Conservation (phyloP, 2,329 filamentous ascomycete genomes). For the Colletotrichum agaves region DNA sequence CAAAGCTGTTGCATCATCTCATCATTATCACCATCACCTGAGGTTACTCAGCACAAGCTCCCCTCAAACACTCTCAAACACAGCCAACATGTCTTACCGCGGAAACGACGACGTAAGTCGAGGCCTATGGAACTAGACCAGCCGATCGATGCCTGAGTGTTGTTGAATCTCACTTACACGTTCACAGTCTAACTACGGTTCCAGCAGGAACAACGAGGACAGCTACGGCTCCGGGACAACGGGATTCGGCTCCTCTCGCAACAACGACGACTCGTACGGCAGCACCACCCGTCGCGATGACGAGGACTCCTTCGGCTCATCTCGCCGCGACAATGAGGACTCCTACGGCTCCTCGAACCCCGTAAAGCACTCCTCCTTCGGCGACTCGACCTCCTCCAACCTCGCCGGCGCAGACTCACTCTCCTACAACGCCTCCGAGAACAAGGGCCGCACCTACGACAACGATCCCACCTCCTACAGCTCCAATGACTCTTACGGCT, state of each 20-base stretch:
- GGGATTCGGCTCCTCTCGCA: constrained; percentile 22
- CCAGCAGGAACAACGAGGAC: constrained; percentile 40
- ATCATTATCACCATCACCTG: not conserved
- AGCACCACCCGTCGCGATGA: not conserved
- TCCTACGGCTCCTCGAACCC: constrained; percentile 35
- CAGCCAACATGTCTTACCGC: constrained; percentile 58
- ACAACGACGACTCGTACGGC: constrained; percentile 37
- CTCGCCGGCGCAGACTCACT: constrained; percentile 38
- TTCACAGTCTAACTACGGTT: constrained; percentile 9
- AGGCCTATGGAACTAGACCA: not conserved
- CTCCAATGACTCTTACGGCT: constrained; percentile 36
- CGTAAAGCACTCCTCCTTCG: constrained; percentile 16
- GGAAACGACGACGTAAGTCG: constrained; percentile 52
- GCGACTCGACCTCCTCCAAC: constrained; percentile 32
- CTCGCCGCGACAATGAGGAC: constrained; percentile 38
- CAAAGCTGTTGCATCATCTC: constrained; percentile 1
- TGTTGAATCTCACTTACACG: constrained; percentile 6
- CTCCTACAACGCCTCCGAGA: constrained; percentile 39
- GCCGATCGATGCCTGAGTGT: no score
- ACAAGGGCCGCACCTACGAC: constrained; percentile 37
- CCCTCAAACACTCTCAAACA: not conserved
- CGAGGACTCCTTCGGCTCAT: constrained; percentile 38
- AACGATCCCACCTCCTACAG: constrained; percentile 31
- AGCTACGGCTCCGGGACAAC: not conserved
- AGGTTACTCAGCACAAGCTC: not conserved